phyloP scores from a whole-genome alignment of 495 filamentous ascomycete species.

The Neurospora sp. region DNA sequence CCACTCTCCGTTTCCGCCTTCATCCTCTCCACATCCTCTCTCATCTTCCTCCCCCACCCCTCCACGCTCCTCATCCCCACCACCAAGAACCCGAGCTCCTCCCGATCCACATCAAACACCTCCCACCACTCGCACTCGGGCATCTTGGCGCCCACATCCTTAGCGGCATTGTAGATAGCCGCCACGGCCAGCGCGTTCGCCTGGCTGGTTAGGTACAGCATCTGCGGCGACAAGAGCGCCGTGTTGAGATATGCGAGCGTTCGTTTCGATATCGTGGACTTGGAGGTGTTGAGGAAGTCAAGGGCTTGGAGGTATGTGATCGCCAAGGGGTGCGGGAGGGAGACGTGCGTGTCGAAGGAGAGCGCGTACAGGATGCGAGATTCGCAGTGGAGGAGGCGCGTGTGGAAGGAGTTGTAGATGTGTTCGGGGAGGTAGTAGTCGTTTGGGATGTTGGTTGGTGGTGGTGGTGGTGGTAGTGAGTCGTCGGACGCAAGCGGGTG shows the following conservation, averaged over 20 bases:
- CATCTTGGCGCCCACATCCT: constrained; percentile 65
- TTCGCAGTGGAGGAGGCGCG: constrained; percentile 58
- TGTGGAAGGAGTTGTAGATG: constrained; percentile 51
- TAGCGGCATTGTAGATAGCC: constrained; percentile 79
- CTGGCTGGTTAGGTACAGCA: constrained; percentile 87
- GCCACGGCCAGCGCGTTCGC: constrained; percentile 77
- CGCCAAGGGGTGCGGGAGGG: constrained; percentile 76
- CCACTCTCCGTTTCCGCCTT: constrained; percentile 12
- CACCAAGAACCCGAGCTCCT: constrained; percentile 89
- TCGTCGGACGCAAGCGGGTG: constrained; percentile 15
- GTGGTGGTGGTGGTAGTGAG: constrained; percentile 12
- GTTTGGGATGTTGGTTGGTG: constrained; percentile 35
- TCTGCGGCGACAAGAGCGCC: constrained; percentile 72
- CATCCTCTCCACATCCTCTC: constrained; percentile 18
- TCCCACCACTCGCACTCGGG: constrained; percentile 90
- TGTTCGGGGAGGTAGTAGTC: constrained; percentile 66
- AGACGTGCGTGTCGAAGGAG: constrained; percentile 73
- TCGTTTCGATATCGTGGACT: constrained; percentile 43
- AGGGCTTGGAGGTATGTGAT: constrained; percentile 90
- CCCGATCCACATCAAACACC: constrained; percentile 93
- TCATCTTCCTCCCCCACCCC: constrained; percentile 48
- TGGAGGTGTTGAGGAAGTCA: constrained; percentile 37
- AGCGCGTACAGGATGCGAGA: constrained; percentile 63
- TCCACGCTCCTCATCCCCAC: constrained; percentile 76
- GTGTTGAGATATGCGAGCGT: constrained; percentile 73